Percentiles rank a stretch among this genome's conserved stretches.
Conservation (phyloP, 73 alveolate species). For the Tetrahymena elliotti region DNA sequence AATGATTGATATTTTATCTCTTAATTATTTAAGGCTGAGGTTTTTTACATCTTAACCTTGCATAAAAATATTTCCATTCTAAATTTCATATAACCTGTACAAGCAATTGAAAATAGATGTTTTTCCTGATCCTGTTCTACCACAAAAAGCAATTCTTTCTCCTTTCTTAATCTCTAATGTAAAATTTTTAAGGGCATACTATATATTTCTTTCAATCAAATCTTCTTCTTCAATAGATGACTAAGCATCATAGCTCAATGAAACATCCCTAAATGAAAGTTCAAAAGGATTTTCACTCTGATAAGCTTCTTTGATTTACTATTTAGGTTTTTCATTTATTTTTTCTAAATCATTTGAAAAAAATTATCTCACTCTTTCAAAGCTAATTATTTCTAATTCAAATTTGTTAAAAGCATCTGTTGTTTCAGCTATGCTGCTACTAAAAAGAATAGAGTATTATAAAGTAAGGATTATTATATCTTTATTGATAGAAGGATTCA, state of each 20-base stretch:
- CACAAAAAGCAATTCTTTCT: constrained; percentile 70
- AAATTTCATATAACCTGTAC: constrained; percentile 59
- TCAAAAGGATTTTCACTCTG: neutral
- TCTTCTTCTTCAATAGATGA: neutral
- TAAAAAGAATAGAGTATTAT: constrained; percentile 15
- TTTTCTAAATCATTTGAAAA: constrained; percentile 17
- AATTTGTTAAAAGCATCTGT: constrained; percentile 8
- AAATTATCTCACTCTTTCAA: constrained; percentile 36
- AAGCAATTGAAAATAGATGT: constrained; percentile 63
- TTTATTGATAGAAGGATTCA: neutral
- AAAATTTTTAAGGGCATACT: constrained; percentile 24
- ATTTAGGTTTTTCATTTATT: neutral
- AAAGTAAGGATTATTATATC: constrained; percentile 19
- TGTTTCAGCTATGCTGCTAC: constrained; percentile 13
- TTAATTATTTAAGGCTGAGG: constrained; percentile 41
- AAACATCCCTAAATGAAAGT: constrained; percentile 5
- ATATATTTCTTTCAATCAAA: neutral
- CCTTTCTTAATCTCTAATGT: constrained; percentile 16
- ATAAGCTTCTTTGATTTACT: neutral
- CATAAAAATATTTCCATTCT: constrained; percentile 34
- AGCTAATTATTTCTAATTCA: constrained; percentile 28
- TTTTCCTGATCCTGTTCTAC: constrained; percentile 89
- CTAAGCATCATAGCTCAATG: constrained; percentile 25
- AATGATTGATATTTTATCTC: constrained; percentile 58
- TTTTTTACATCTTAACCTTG: constrained; percentile 53